A percentile compares a stretch with the other conserved stretches of the same genome.
phyloP scores from a whole-genome alignment of 352 stramenopile species.

The Hyaloperonospora brassicae region DNA sequence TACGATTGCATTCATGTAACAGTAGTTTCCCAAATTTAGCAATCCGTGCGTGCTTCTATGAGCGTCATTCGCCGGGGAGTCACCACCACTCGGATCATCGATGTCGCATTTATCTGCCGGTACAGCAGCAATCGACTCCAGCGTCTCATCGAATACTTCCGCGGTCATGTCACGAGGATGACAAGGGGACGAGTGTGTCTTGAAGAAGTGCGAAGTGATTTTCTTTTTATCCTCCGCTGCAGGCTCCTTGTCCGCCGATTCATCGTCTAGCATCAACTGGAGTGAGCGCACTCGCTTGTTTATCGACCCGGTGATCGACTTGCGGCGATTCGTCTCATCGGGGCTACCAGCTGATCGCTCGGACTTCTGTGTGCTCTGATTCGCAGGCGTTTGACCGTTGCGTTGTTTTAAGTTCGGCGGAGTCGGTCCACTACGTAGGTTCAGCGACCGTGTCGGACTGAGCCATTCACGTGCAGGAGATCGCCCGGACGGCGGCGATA shows the following conservation, averaged over 20 bases:
- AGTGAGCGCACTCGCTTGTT: slow-evolving; percentile 77
- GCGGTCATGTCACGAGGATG: slow-evolving; percentile 7
- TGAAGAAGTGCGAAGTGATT: slow-evolving; percentile 43
- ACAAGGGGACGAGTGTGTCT: slow-evolving; percentile 17
- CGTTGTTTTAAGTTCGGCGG: slow-evolving; percentile 32
- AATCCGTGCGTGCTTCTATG: slow-evolving; percentile 78
- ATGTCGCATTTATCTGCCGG: slow-evolving; percentile 6
- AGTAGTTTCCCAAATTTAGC: slow-evolving; percentile 90
- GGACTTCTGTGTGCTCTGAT: slow-evolving; percentile 11
- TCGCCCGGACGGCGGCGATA: slow-evolving; percentile 17
- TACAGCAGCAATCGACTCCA: slow-evolving; percentile 20
- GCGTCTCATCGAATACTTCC: slow-evolving; percentile 20
- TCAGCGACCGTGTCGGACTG: slow-evolving; percentile 45
- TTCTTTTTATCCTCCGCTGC: slow-evolving; percentile 19
- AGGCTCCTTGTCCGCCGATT: slow-evolving; percentile 17
- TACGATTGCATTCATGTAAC: slow-evolving; percentile 93
- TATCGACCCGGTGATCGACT: slow-evolving; percentile 25
- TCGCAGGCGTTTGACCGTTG: slow-evolving; percentile 15
- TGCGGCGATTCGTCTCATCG: slow-evolving; percentile 19
- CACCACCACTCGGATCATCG: slow-evolving; percentile 4
- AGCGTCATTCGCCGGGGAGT: slow-evolving; percentile 10
- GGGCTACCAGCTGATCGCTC: slow-evolving; percentile 11
- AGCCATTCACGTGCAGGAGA: slow-evolving; percentile 53
- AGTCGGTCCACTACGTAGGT: slow-evolving; percentile 25
- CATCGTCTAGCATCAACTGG: slow-evolving; percentile 67